Percentiles rank a stretch among this genome's conserved stretches.
Conservation (phyloP, 208 protist species). For the Strigomonas culicis region DNA sequence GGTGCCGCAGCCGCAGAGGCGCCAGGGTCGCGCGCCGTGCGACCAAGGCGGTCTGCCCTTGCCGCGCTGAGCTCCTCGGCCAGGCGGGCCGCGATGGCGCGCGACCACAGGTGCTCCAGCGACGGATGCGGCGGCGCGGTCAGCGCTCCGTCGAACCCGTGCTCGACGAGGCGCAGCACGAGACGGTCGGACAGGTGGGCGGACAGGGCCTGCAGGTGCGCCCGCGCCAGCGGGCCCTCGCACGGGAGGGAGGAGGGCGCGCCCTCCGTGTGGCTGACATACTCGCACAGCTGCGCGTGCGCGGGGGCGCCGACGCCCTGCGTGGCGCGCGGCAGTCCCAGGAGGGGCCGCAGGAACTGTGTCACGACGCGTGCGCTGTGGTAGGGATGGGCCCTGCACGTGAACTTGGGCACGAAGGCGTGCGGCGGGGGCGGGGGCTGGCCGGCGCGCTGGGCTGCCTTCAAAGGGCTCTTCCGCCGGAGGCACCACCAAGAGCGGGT, state of each 20-base stretch:
- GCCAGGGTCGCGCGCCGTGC: background rate
- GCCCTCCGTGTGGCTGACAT: constrained; percentile 1
- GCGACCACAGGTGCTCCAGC: constrained; percentile 28
- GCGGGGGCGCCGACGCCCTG: background rate
- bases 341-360: constrained; percentile 19
- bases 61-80: constrained; percentile 8
- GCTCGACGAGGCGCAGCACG: background rate
- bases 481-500: background rate
- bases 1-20: background rate
- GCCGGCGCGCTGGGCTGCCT: background rate
- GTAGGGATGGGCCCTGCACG: constrained; percentile 14
- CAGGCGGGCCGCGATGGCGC: constrained; percentile 17
- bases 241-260: constrained; percentile 23
- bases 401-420: background rate
- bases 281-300: background rate
- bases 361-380: constrained; percentile 22
- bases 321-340: background rate
- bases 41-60: constrained; percentile 2
- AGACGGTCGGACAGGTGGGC: constrained; percentile 8
- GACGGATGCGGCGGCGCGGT: constrained; percentile 13
- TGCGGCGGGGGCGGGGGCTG: background rate
- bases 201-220: constrained; percentile 7
- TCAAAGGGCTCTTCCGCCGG: background rate
- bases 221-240: constrained; percentile 24
- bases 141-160: constrained; percentile 1